A percentile compares a stretch with the other conserved stretches of the same genome.
phyloP scores from a whole-genome alignment of 1,284 basidiomycete species.

The Ganoderma boninense region DNA sequence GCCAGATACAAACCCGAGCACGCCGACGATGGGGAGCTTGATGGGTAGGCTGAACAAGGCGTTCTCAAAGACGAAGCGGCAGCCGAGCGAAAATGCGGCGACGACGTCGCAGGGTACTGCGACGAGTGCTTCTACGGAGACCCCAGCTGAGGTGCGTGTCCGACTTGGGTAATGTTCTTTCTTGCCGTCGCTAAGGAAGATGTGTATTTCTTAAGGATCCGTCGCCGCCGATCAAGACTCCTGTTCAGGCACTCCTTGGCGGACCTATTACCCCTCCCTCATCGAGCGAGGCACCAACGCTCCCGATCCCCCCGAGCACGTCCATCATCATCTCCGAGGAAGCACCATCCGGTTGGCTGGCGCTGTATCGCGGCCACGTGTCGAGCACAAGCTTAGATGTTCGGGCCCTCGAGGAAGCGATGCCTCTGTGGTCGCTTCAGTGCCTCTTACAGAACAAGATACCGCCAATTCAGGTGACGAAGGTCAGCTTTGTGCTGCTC shows the following conservation, averaged over 20 bases:
- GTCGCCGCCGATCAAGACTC: constrained; percentile 45
- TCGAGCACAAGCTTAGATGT: constrained; percentile 72
- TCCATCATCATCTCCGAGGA: constrained; percentile 88
- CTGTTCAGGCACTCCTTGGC: constrained; percentile 73
- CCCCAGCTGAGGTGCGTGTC: constrained; percentile 42
- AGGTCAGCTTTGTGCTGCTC: constrained; percentile 89
- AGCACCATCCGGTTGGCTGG: constrained; percentile 79
- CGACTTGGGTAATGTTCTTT: constrained; percentile 4
- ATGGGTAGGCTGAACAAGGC: constrained; percentile 85
- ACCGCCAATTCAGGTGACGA: constrained; percentile 59
- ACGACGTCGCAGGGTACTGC: constrained; percentile 37
- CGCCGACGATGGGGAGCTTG: constrained; percentile 65
- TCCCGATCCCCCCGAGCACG: constrained; percentile 71
- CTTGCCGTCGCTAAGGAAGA: background rate
- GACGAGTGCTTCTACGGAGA: constrained; percentile 34
- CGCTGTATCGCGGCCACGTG: constrained; percentile 80
- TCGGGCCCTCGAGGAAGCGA: constrained; percentile 74
- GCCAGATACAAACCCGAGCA: constrained; percentile 46
- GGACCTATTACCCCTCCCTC: constrained; percentile 76
- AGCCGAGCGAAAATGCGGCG: constrained; percentile 47
- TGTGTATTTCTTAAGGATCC: constrained; percentile 21
- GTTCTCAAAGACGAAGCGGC: constrained; percentile 66
- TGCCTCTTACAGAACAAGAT: constrained; percentile 81
- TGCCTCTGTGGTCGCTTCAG: constrained; percentile 92
- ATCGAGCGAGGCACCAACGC: constrained; percentile 75